Conservation (phyloP, 768 basidiomycete genomes). For the Auricularia heimuer region DNA sequence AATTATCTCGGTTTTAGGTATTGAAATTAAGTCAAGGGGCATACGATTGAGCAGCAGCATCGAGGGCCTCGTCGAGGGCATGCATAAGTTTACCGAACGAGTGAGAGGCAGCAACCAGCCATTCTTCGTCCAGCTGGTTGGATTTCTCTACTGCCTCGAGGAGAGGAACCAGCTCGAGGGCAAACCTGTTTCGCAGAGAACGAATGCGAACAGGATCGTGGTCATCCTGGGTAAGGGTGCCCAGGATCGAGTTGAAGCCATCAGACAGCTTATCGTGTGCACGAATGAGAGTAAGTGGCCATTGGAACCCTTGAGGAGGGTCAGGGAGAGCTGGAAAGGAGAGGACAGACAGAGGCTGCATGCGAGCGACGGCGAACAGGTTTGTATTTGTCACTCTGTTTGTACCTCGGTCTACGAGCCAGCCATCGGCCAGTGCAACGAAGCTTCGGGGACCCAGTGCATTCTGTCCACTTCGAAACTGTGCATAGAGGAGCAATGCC, state of each 20-base stretch:
- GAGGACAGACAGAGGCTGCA: background rate
- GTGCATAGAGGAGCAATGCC: too few species aligned
- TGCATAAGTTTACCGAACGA: background rate
- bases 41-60: background rate
- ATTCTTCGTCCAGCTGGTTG: background rate
- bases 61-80: background rate
- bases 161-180: background rate
- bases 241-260: background rate
- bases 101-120: background rate
- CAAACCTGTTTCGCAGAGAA: background rate
- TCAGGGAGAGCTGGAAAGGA: background rate
- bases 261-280: background rate
- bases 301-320: background rate
- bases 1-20: background rate
- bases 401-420: too few species aligned
- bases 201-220: background rate
- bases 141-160: background rate
- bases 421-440: too few species aligned
- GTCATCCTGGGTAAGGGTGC: background rate
- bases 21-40: background rate
- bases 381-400: too few species aligned
- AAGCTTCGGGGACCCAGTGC: too few species aligned
- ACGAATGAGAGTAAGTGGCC: background rate
- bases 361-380: background rate
- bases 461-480: too few species aligned